Evolutionary conservation across 2,329 filamentous ascomycete species (phyloP).

Genomic region (Exophiala sideris): DNA sequence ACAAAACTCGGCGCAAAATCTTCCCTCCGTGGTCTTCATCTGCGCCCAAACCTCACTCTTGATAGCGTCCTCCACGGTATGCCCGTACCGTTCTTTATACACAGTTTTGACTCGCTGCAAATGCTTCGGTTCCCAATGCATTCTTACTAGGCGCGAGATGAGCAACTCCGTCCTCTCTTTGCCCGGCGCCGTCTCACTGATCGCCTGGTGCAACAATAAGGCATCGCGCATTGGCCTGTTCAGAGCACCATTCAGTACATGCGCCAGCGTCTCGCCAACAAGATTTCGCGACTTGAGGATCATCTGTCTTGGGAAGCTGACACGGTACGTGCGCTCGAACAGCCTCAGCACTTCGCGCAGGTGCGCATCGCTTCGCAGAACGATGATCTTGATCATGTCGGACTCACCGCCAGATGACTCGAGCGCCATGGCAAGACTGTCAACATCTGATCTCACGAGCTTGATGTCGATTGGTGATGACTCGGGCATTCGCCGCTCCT

Average conservation of each 20-base stretch:
- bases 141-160: constrained; percentile 79
- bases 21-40: constrained; percentile 30
- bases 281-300: constrained; percentile 86
- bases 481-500: constrained; percentile 81
- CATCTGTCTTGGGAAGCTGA: constrained; percentile 85
- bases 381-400: constrained; percentile 80
- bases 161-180: constrained; percentile 80
- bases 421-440: constrained; percentile 66
- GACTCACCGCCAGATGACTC: constrained; percentile 79
- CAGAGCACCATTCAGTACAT: constrained; percentile 94
- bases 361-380: constrained; percentile 76
- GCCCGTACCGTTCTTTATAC: constrained; percentile 73
- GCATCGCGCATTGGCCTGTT: constrained; percentile 93
- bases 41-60: constrained; percentile 67
- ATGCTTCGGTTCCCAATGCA: constrained; percentile 89
- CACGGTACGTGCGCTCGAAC: constrained; percentile 69
- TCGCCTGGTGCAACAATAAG: constrained; percentile 83
- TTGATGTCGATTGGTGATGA: constrained; percentile 61
- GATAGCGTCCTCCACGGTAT: constrained; percentile 73
- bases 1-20: constrained; percentile 26
- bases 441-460: constrained; percentile 68
- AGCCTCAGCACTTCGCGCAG: constrained; percentile 71
- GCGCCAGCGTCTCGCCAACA: constrained; percentile 88
- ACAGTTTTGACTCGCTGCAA: constrained; percentile 74
- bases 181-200: constrained; percentile 67